phyloP scores from a whole-genome alignment of 2,329 filamentous ascomycete species.

The Claviceps fusiformis region DNA sequence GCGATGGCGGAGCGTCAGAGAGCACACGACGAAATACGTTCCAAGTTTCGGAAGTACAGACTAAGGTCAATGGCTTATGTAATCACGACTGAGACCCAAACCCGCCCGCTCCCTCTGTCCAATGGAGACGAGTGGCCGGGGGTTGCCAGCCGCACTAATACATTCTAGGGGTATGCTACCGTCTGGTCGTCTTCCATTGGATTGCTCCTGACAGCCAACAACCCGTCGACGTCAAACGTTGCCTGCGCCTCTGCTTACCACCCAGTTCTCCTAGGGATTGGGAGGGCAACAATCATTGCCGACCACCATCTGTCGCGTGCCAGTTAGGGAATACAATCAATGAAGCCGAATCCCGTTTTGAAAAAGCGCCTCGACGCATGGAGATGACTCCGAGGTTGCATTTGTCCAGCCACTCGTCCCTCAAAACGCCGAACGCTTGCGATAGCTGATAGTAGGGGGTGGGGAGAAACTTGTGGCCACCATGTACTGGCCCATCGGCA shows the following conservation, averaged over 20 bases:
- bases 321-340: background rate
- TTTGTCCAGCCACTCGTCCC: conserved; percentile 9
- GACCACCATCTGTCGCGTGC: background rate
- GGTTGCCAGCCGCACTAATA: background rate
- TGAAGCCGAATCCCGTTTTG: background rate
- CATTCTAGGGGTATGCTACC: background rate
- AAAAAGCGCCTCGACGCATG: background rate
- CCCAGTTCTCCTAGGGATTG: background rate
- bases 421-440: conserved; percentile 7
- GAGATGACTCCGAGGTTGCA: conserved; percentile 14
- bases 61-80: background rate
- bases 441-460: conserved; percentile 12
- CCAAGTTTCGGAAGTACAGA: background rate
- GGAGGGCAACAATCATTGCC: background rate
- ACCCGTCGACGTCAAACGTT: background rate
- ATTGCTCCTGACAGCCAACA: background rate
- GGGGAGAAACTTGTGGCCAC: conserved; percentile 20
- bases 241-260: background rate
- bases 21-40: background rate
- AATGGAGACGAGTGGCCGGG: background rate
- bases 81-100: background rate
- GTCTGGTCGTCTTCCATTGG: no score
- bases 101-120: background rate
- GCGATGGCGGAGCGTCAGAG: background rate
- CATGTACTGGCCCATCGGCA: conserved; percentile 90